phyloP scores from a whole-genome alignment of 2,329 filamentous ascomycete genomes.

The Colletotrichum chrysophilum region DNA sequence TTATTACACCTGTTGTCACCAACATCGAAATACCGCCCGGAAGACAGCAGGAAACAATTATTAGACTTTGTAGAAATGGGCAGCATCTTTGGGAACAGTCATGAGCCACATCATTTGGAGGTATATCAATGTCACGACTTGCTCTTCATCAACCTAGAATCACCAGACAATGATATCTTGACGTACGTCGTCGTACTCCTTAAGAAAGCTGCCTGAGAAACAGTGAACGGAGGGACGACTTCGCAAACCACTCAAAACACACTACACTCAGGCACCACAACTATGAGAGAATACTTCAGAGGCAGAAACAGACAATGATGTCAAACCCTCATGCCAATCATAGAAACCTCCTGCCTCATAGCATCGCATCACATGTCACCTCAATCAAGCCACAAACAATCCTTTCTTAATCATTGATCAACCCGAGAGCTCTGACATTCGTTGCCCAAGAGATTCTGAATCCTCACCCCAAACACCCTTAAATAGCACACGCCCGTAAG shows the following conservation, averaged over 20 bases:
- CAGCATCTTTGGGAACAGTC: not conserved
- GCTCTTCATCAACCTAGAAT: not conserved
- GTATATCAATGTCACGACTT: not conserved
- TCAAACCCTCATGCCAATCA: too few relatives aligned
- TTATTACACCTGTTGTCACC: accelerated
- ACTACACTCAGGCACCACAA: accelerated
- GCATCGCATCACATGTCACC: accelerated
- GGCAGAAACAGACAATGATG: not conserved
- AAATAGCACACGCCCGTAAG: not conserved
- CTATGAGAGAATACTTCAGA: not conserved
- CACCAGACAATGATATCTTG: too few relatives aligned
- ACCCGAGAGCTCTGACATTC: too few relatives aligned
- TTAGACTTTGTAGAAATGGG: not conserved
- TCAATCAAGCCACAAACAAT: not conserved
- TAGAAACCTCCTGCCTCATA: not conserved
- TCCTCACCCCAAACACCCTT: not conserved
- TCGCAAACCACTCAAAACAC: too few relatives aligned
- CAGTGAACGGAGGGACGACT: too few relatives aligned
- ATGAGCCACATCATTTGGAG: not conserved
- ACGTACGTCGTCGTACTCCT: too few relatives aligned
- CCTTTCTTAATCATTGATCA: too few relatives aligned
- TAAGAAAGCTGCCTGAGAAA: too few relatives aligned
- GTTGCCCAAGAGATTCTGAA: not conserved
- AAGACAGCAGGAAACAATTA: not conserved
- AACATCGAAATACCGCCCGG: not conserved